phyloP scores from a whole-genome alignment of 83 land plant species.

The Picea mariana region DNA sequence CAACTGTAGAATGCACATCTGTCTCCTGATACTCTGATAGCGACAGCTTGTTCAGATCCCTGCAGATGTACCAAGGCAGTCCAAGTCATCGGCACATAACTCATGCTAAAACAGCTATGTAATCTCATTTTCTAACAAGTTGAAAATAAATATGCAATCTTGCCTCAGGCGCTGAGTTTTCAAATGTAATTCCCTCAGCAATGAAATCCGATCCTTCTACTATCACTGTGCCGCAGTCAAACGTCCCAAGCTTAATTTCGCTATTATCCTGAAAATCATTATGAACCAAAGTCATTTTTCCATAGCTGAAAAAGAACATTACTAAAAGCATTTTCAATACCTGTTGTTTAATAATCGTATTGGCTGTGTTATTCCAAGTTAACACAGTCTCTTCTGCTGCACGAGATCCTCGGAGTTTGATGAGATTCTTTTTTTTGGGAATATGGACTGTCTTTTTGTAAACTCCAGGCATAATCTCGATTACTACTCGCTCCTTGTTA shows the following conservation, averaged over 20 bases:
- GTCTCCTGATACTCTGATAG: conserved; percentile 50
- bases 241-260: conserved; percentile 42
- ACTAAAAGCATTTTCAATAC: not conserved
- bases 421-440: conserved; percentile 43
- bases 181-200: conserved; percentile 47
- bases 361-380: conserved; percentile 48
- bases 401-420: conserved; percentile 5
- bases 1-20: conserved; percentile 56
- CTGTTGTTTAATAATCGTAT: conserved; percentile 30
- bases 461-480: conserved; percentile 35
- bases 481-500: conserved; percentile 34
- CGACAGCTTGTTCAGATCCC: conserved; percentile 60
- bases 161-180: conserved; percentile 42
- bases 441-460: conserved; percentile 47
- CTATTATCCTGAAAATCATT: no score
- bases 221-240: conserved; percentile 51
- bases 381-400: conserved; percentile 27
- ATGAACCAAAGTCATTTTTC: not conserved
- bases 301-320: not conserved
- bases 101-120: not conserved
- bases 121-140: not conserved
- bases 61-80: not conserved
- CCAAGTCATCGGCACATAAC: not conserved
- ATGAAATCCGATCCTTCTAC: conserved; percentile 58
- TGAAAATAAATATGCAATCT: no score